Base-by-base conservation (phyloP, 495 filamentous ascomycete species). In the Parathielavia appendiculata region DNA sequence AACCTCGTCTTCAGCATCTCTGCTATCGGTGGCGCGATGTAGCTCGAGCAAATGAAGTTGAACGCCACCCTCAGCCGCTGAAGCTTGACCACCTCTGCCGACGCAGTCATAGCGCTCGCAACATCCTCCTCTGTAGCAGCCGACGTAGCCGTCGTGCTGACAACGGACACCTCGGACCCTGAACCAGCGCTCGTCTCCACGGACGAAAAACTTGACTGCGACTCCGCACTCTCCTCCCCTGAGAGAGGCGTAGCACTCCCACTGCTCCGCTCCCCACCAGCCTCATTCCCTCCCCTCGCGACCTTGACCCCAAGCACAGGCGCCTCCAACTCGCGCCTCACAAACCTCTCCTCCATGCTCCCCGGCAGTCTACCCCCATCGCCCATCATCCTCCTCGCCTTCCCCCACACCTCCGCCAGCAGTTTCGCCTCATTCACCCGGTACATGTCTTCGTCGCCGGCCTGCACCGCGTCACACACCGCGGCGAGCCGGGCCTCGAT, bases 331-430 rank as follows among this genome's bases (percentile, higher is more conserved):
- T 82, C 79, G 61, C 86, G 85, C 19, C 73, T 76, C 13, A 99
- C 81, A 64, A 95, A 93, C 30, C 82, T 84, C 41, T 95, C 86
- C 68, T 97, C 95, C 79, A 97, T 79, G 63, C 88, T 96, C 41
- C 73, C 71, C 11, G 93, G 91, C 34, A 97, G 70, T 0, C 83
- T 83, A 0, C 74, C 74, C 8, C 16, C 55, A 2, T 9, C 39
- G 20, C 3, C 40, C 26, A 75, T 70, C 81, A 96, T 90, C 0
- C 75, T 78, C 53, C 80, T 75, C 17, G 91, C 91, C 67, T 96
- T 97, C 16, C 64, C 60, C 19, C 89, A 54, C 19, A 97, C 64
- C 59, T 88, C 81, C 32, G 66, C 59, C n/a, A 89, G 56, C 13
- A 96, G 77, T 68, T 89, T 92, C 6, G 72, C 67, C 58, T 85